Base-by-base conservation (phyloP, 2,329 filamentous ascomycete species). In the Fusarium fracticaudum region DNA sequence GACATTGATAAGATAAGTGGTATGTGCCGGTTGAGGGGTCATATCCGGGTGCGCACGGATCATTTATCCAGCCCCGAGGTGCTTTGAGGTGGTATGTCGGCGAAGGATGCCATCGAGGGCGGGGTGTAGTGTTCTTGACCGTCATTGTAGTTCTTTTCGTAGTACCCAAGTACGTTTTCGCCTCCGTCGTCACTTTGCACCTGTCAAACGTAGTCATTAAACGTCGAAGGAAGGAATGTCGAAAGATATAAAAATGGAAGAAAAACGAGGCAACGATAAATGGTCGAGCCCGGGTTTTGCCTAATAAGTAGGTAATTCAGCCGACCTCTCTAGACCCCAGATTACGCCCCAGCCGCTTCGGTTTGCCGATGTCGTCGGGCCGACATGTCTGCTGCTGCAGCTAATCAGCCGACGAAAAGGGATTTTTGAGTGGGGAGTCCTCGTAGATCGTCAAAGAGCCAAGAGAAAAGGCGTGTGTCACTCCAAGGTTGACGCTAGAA, bases 1-100 rank as follows among this genome's bases (percentile, higher is more conserved):
- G 24, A 78, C 76, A 77, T 43, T 77, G 76, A 51, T 77, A 77
- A n/a, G 76, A 77, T 20, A 77, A 48, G 54, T 77, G 76, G 31
- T 77, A 77, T 41, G 74, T 77, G 5, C 72, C 70, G 7, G 76
- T 77, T 5, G 67, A 63, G 2, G 63, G 40, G 47, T 77, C 76
- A 13, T 69, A 77, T 2, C 76, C 76, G 2, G 76, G 76, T 17
- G 74, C 76, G 20, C 76, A 77, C 22, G 76, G 76, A 37, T 77
- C 76, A 20, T 77, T 77, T 7, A 77, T 73, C 76, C 76, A 77
- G 14, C 76, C 76, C 29, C 45, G 63, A 14, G 72, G 74, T 20
- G 76, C 76, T 50, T 72, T 77, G 18, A 77, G 67, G 24, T 77
- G 76, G 24, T 75, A 77, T 31, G 69, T 65, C 18, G 76, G 76